phyloP scores from a whole-genome alignment of 805 yeast species.

The Saturnispora mendoncae region DNA sequence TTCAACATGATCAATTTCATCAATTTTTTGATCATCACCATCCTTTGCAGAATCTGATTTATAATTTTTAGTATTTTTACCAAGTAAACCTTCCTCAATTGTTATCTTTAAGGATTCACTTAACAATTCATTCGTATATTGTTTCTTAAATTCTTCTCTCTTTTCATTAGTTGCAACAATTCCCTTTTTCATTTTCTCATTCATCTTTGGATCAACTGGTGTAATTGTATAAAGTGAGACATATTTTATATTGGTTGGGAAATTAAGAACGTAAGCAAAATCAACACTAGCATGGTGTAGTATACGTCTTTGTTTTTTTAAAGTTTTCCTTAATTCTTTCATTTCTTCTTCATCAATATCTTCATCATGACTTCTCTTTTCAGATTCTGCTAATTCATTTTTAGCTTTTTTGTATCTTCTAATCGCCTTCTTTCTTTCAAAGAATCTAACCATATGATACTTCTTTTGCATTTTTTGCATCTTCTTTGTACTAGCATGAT shows the following conservation, averaged over 20 bases:
- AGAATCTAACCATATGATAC: slow-evolving; percentile 90
- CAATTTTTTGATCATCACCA: slow-evolving; percentile 1
- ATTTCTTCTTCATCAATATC: slow-evolving; percentile 16
- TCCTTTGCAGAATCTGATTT: slow-evolving; percentile 2
- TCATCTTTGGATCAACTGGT: slow-evolving; percentile 25
- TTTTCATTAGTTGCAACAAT: slow-evolving; percentile 35
- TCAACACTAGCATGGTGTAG: slow-evolving; percentile 56
- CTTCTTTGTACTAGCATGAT: slow-evolving; percentile 32
- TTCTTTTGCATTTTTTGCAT: slow-evolving; percentile 45
- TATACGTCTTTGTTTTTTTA: slow-evolving; percentile 36
- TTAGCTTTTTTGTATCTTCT: slow-evolving; percentile 53
- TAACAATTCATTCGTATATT: slow-evolving; percentile 43
- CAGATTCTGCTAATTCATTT: slow-evolving; percentile 30
- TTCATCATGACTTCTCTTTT: slow-evolving; percentile 16
- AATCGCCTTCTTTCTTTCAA: slow-evolving; percentile 79
- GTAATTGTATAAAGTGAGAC: slow-evolving; percentile 61
- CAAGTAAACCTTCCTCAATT: slow-evolving; percentile 38
- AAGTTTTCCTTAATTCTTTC: slow-evolving; percentile 22
- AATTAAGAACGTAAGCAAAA: slow-evolving; percentile 63
- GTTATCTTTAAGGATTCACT: slow-evolving; percentile 46
- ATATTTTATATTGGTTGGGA: slow-evolving; percentile 74
- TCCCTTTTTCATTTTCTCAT: slow-evolving; percentile 35
- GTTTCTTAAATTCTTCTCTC: slow-evolving; percentile 39
- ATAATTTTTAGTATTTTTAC: slow-evolving; percentile 14
- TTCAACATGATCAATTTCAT: slow-evolving; percentile 14